Evolutionary conservation across 73 alveolate genomes (phyloP).

Genomic region (Tetrahymena elliotti): DNA sequence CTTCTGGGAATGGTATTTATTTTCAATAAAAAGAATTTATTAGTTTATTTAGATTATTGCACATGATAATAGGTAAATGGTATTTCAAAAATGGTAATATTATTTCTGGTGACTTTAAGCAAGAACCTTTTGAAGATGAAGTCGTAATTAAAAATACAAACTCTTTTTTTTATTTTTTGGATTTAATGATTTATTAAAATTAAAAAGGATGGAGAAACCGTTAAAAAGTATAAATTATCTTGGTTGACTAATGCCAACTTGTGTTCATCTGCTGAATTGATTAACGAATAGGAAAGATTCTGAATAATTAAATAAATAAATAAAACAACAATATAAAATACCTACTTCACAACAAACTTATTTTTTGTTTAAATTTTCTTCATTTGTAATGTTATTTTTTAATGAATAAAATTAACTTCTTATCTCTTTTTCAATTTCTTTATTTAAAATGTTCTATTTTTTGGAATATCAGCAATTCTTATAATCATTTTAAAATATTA

Average conservation of each 20-base stretch:
- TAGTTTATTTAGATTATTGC: no score
- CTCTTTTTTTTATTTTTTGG: background rate
- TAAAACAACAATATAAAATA: background rate
- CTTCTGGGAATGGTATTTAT: conserved; percentile 66
- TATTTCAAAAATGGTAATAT: conserved; percentile 82
- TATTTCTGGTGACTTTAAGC: conserved; percentile 70
- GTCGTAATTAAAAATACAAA: background rate
- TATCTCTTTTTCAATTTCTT: no score
- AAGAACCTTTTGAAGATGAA: conserved; percentile 54
- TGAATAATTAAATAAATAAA: background rate
- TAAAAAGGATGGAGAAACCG: background rate
- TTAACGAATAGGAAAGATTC: background rate
- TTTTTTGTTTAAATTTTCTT: background rate
- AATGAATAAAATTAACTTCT: no score
- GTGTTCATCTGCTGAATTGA: background rate
- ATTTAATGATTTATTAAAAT: background rate
- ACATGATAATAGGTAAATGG: conserved; percentile 65
- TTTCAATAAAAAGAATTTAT: no score
- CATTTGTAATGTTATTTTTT: no score
- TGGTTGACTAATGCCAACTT: background rate
- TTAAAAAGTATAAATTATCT: background rate
- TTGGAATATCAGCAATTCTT: no score
- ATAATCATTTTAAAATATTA: no score
- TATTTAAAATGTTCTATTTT: no score
- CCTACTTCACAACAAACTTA: background rate